Conservation (phyloP, 108 stramenopile species). For the Cyclotella baltica region DNA sequence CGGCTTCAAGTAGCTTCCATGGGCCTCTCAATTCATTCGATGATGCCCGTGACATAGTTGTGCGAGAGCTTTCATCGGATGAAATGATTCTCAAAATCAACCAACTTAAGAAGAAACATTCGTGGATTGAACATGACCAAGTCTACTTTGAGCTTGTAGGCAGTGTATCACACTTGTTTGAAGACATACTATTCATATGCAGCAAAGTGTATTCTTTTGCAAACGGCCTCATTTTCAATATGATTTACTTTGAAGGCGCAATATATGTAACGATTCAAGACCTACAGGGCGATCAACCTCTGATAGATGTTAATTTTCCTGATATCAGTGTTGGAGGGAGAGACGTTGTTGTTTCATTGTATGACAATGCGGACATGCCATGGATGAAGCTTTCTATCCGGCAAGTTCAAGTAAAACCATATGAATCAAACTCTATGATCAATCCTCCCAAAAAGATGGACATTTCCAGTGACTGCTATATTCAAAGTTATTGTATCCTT, state of each 20-base stretch:
- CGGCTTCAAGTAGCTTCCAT: constrained; percentile 7
- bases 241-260: constrained; percentile 70
- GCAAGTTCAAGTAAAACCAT: constrained; percentile 12
- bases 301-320: constrained; percentile 77
- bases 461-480: constrained; percentile 59
- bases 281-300: constrained; percentile 65
- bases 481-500: constrained; percentile 73
- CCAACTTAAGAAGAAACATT: constrained; percentile 52
- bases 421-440: not conserved
- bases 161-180: constrained; percentile 44
- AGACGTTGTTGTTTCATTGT: constrained; percentile 46
- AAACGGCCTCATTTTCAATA: constrained; percentile 63
- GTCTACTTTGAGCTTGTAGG: constrained; percentile 83
- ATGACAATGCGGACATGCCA: constrained; percentile 27
- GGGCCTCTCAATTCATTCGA: constrained; percentile 54
- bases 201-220: constrained; percentile 56
- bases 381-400: constrained; percentile 49
- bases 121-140: constrained; percentile 75
- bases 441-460: constrained; percentile 2
- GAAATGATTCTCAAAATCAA: constrained; percentile 49
- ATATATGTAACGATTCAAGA: constrained; percentile 69
- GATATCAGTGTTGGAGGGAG: constrained; percentile 50
- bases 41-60: constrained; percentile 65
- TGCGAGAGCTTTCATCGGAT: constrained; percentile 59
- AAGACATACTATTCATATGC: constrained; percentile 58